Base-by-base conservation (phyloP, 2,329 filamentous ascomycete species). In the Penicillium digitatum region DNA sequence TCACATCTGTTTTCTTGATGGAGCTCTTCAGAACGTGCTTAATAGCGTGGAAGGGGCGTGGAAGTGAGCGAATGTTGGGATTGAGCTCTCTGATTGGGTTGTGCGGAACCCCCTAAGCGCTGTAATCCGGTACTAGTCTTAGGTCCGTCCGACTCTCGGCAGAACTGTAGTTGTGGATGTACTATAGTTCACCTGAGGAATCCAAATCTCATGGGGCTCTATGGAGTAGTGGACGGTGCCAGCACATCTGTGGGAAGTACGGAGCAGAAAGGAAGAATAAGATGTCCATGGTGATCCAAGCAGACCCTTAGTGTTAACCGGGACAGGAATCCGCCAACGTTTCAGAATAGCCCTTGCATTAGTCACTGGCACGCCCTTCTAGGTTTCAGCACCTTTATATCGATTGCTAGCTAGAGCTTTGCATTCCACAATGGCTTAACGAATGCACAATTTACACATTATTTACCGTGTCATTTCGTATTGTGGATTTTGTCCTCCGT, bases 291-390 rank as follows among this genome's bases (percentile, higher is more conserved):
- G 37, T 32, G 47, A 50, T 58, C 16, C 52, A 32, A 50, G 12
- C 44, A 45, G 16, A 52, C n/a, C 42, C 35, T 37, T 34, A 52
- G 35, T 49, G 42, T 29, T 20, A 47, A 16, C 22, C 46, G 35
- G 55, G 52, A 46, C 29, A 57, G 58, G 45, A 63, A 58, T 60
- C 57, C 56, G 44, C 60, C 49, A 52, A 53, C 54, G 62, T 64
- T 64, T 63, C 62, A 62, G 62, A 55, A 55, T 38, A 37, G 54
- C 53, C 59, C 56, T 62, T 60, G 57, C 59, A 49, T 57, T 48
- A 44, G 43, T 35, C 53, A 54, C 18, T 45, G 3, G 29, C 37
- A 43, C 16, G 35, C 48, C 52, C 46, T 50, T 53, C 52, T 46
- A 49, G 43, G 60, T 62, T 63, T 61, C 55, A 63, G 51, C 48